phyloP scores from a whole-genome alignment of 345 rosid species.

The Citropsis articulata region DNA sequence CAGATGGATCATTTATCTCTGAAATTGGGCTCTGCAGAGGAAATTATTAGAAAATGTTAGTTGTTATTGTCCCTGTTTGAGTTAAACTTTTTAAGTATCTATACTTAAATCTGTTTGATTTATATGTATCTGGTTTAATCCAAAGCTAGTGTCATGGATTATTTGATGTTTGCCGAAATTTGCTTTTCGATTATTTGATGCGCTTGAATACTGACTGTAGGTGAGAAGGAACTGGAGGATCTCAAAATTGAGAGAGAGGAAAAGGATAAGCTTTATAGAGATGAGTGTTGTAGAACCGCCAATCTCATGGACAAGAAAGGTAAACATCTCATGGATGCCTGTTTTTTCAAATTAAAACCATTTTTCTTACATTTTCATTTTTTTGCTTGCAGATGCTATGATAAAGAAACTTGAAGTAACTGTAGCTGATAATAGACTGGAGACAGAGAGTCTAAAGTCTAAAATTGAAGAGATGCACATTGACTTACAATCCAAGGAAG shows the following conservation, averaged over 20 bases:
- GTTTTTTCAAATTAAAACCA: not conserved
- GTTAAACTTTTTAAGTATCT: not conserved
- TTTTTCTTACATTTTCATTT: not conserved
- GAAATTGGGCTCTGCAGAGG: slow-evolving; percentile 49
- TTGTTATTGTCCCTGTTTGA: slow-evolving; percentile 9
- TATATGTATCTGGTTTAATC: not conserved
- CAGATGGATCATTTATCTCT: slow-evolving; percentile 41
- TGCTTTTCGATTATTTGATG: not conserved
- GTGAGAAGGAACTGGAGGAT: slow-evolving; percentile 60
- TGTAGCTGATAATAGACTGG: slow-evolving; percentile 37
- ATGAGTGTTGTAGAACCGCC: slow-evolving; percentile 43
- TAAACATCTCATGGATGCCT: slow-evolving; percentile 8
- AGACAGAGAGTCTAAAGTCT: slow-evolving; percentile 49
- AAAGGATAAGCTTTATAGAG: slow-evolving; percentile 40
- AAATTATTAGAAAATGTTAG: slow-evolving; percentile 55
- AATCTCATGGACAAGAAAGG: slow-evolving; percentile 71
- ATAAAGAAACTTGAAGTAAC: slow-evolving; percentile 48
- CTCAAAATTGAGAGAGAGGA: slow-evolving; percentile 60
- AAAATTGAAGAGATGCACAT: slow-evolving; percentile 50
- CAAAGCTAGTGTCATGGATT: not conserved
- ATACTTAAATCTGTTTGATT: slow-evolving; percentile 9
- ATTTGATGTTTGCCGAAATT: slow-evolving; percentile 4
- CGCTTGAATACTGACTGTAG: slow-evolving; percentile 36
- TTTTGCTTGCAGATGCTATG: slow-evolving; percentile 47
- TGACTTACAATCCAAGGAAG: slow-evolving; percentile 54